These are phyloP conservation scores for Malassezia yamatoensis DNA, from an alignment of 1,284 basidiomycete species.

Conservation along the genomic window DNA sequence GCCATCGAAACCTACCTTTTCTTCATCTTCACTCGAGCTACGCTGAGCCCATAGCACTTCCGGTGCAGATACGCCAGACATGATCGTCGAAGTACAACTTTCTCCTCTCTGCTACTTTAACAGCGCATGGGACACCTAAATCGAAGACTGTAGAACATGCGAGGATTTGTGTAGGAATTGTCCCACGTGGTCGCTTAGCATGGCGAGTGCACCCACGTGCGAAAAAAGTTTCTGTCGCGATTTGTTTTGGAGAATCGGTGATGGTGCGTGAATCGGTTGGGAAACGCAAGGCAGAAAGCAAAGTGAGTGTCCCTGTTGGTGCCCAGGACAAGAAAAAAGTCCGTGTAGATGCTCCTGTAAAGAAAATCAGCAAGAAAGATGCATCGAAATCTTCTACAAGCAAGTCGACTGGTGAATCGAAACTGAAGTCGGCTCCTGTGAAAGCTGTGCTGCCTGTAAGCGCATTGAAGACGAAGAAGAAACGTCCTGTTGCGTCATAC, in stretches of 20 bases:
- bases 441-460: neutral
- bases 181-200: too few species aligned
- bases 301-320: neutral
- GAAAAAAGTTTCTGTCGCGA: conserved; percentile 1
- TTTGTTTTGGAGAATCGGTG: neutral
- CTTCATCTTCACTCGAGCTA: conserved; percentile 32
- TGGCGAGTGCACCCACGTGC: conserved; percentile 1
- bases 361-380: neutral
- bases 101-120: neutral
- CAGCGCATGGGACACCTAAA: conserved; percentile 6
- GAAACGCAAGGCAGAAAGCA: conserved; percentile 9
- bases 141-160: conserved; percentile 22
- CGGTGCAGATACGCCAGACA: conserved; percentile 31
- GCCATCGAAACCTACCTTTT: conserved; percentile 21
- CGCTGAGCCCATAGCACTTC: conserved; percentile 48
- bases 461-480: neutral
- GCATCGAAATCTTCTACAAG: neutral
- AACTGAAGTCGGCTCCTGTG: neutral
- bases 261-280: conserved; percentile 5
- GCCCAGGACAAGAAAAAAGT: neutral
- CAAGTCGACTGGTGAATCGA: neutral
- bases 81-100: conserved; percentile 1
- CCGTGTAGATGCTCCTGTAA: neutral
- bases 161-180: neutral
- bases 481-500: too few species aligned